phyloP scores from a whole-genome alignment of 805 yeast species.

The Monosporozyma siamensis region DNA sequence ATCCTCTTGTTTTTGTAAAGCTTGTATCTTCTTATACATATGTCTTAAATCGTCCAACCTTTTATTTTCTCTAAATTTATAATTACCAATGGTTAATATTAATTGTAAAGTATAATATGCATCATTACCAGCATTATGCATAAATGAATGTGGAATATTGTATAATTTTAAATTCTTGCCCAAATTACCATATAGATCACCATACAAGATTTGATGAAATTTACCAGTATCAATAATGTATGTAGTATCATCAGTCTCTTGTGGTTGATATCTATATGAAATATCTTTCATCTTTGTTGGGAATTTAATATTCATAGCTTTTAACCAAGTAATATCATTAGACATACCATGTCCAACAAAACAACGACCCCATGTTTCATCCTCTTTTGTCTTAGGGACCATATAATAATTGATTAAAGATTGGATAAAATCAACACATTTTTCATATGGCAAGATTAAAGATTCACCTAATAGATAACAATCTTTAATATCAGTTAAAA shows the following conservation, averaged over 20 bases:
- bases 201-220: conserved; percentile 35
- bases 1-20: conserved; percentile 4
- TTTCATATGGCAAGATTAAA: conserved; percentile 30
- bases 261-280: conserved; percentile 1
- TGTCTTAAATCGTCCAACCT: conserved; percentile 21
- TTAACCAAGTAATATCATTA: conserved; percentile 51
- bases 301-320: conserved; percentile 35
- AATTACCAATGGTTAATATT: conserved; percentile 42
- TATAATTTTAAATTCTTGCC: conserved; percentile 38
- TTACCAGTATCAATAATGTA: conserved; percentile 39
- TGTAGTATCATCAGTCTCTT: conserved; percentile 3
- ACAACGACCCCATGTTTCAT: conserved; percentile 24
- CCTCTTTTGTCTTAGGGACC: conserved; percentile 20
- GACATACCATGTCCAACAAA: conserved; percentile 52
- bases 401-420: conserved; percentile 38
- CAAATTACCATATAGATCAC: conserved; percentile 36
- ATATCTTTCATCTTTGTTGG: conserved; percentile 21
- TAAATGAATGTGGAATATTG: conserved; percentile 45
- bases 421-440: conserved; percentile 35
- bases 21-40: conserved; percentile 12
- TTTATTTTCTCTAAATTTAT: conserved; percentile 18
- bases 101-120: conserved; percentile 50
- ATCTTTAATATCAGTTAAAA: conserved; percentile 44
- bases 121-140: conserved; percentile 69
- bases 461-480: conserved; percentile 44